Evolutionary conservation across 441 rosid species (phyloP), one percentile per base, ranked within the genome.

Genomic region (Erodium moschatum): DNA sequence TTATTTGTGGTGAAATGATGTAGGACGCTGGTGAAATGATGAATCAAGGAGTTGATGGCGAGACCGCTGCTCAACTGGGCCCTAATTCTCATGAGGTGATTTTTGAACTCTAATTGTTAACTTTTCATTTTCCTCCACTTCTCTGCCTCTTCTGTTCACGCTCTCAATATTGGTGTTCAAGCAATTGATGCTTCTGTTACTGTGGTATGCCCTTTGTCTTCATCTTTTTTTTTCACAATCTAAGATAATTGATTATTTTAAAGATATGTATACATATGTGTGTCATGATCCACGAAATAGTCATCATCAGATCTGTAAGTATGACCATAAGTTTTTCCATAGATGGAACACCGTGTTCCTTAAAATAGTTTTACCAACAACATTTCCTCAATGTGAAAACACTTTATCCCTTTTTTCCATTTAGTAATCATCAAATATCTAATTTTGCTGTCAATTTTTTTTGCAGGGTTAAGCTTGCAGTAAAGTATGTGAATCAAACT

Each of bases 401-500:
- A 72, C 42, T 20, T 19, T 10, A 24, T 24, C 2, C 2, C 2
- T 24, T 0, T 0, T 24, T 2, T 24, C 2, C 2, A n/a, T n/a
- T n/a, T n/a, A n/a, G n/a, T n/a, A n/a, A n/a, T n/a, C n/a, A n/a
- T n/a, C n/a, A n/a, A n/a, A n/a, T n/a, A n/a, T n/a, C n/a, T n/a
- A n/a, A n/a, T n/a, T n/a, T n/a, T n/a, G n/a, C n/a, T n/a, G n/a
- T n/a, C n/a, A n/a, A n/a, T 24, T 24, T 19, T 16, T 20, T 27
- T 38, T 70, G 61, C 80, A 92, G 98, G 67, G 84, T 6, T 89
- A 87, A 77, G 91, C 80, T 0, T 92, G 96, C 81, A 92, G 98
- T 65, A 77, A 89, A 66, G 89, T 77, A 81, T 92, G 98, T 48
- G 96, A 92, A 70, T 92, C 97, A 0, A 87, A 84, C 72, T 90